phyloP scores from a whole-genome alignment of 495 filamentous ascomycete species.

The Neurospora africana region DNA sequence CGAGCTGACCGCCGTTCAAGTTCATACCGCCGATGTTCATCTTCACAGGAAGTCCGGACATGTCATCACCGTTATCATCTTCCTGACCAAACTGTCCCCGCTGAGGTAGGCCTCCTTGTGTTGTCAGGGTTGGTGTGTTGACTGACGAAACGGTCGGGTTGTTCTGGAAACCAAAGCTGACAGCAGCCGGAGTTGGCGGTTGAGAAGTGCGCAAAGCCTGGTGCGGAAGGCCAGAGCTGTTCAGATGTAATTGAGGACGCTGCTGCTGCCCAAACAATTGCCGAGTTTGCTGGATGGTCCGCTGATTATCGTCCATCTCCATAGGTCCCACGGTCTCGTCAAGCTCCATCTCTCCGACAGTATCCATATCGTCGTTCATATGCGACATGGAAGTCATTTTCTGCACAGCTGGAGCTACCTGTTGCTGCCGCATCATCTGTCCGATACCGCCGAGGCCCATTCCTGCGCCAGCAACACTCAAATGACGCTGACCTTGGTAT shows the following conservation, averaged over 20 bases:
- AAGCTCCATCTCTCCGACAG: slow-evolving; percentile 93
- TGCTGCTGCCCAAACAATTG: slow-evolving; percentile 65
- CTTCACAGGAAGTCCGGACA: slow-evolving; percentile 50
- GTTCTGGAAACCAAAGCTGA: slow-evolving; percentile 66
- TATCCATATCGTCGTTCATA: slow-evolving; percentile 64
- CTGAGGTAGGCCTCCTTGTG: slow-evolving; percentile 37
- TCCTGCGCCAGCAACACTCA: slow-evolving; percentile 17
- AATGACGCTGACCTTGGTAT: slow-evolving; percentile 27
- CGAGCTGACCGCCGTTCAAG: slow-evolving; percentile 36
- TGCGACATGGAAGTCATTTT: slow-evolving; percentile 27
- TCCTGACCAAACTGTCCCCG: slow-evolving; percentile 42
- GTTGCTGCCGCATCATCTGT: slow-evolving; percentile 38
- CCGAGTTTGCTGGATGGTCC: slow-evolving; percentile 49
- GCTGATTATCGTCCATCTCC: slow-evolving; percentile 49
- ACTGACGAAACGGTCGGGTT: slow-evolving; percentile 98
- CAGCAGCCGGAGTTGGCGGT: slow-evolving; percentile 73
- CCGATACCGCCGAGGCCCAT: slow-evolving; percentile 29
- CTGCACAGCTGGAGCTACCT: slow-evolving; percentile 17
- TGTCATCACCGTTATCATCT: slow-evolving; percentile 33
- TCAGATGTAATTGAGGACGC: slow-evolving; percentile 63
- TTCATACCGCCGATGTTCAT: slow-evolving; percentile 44
- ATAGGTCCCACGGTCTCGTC: slow-evolving; percentile 65
- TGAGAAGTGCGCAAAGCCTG: slow-evolving; percentile 77
- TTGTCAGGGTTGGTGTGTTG: slow-evolving; percentile 81
- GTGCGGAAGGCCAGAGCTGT: slow-evolving; percentile 51